Conservation (phyloP, 2,329 filamentous ascomycete species). For the Xylariales sp. region DNA sequence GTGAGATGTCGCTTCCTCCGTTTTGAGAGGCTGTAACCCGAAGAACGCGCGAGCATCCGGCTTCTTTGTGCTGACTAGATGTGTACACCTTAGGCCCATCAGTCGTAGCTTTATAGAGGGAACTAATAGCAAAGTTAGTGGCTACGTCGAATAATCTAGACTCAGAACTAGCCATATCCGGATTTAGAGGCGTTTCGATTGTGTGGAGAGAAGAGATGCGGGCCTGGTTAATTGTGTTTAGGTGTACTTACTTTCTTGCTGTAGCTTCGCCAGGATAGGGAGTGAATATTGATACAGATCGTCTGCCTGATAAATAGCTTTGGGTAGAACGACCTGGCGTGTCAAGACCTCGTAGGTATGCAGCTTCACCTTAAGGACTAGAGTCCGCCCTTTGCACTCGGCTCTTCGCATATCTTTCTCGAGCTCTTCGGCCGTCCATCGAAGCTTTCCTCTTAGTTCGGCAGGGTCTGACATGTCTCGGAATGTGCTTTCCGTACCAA, state of each 20-base stretch:
- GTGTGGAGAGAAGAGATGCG: not conserved
- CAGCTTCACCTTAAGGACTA: slow-evolving; percentile 92
- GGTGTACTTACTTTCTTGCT: slow-evolving; percentile 70
- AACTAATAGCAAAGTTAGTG: slow-evolving; percentile 49
- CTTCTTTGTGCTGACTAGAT: slow-evolving; percentile 87
- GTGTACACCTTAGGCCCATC: slow-evolving; percentile 89
- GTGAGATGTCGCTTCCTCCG: slow-evolving; percentile 39
- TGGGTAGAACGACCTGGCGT: slow-evolving; percentile 79
- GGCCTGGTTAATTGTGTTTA: not conserved
- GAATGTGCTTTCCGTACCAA: slow-evolving; percentile 95
- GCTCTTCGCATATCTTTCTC: slow-evolving; percentile 85
- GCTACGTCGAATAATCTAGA: not conserved
- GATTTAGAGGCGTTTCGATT: not conserved
- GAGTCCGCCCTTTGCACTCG: slow-evolving; percentile 87
- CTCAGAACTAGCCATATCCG: not conserved
- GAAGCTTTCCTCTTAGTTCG: slow-evolving; percentile 80
- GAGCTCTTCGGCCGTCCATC: slow-evolving; percentile 83
- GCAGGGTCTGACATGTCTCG: slow-evolving; percentile 77
- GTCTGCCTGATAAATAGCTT: slow-evolving; percentile 76
- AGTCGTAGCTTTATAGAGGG: slow-evolving; percentile 82
- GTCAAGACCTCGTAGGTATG: slow-evolving; percentile 94
- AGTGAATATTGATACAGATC: slow-evolving; percentile 86
- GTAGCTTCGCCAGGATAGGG: slow-evolving; percentile 85
- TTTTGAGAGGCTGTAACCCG: slow-evolving; percentile 63
- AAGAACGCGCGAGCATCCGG: slow-evolving; percentile 83